Evolutionary conservation across 495 filamentous ascomycete species (phyloP), one percentile per base, ranked within the genome.

Genomic region (Aspergillus nanangensis): DNA sequence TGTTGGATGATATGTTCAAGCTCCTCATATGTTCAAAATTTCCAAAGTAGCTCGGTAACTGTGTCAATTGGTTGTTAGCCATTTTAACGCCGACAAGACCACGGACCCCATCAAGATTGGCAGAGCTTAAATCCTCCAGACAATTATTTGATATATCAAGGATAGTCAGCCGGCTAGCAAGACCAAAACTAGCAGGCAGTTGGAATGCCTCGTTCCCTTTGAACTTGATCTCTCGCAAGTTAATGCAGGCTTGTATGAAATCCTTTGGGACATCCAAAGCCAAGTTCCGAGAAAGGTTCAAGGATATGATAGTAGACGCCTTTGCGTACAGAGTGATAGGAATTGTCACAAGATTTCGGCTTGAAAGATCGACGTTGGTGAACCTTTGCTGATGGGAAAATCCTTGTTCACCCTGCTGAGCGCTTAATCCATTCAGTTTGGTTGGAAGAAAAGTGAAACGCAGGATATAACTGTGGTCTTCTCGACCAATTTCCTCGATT

Each of bases 401-500:
- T 4, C 84, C 89, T 9, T 90, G 81, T 38, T 97, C 91, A 47
- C 84, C 76, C 47, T 85, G 80, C 11, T 83, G 66, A 66, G 71
- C 86, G 47, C 75, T 79, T 39, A 72, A 72, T n/a, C 88, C 87
- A 62, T 81, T 88, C 55, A 95, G 81, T 48, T 88, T 86, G 9
- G 85, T 86, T 8, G 92, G 89, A 39, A 96, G 72, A 61, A 97
- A 99, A 19, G 90, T 87, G 67, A 97, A 97, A 7, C 93, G 88
- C 56, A 91, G 91, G 5, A 99, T 75, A 53, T 97, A 97, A 56
- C 90, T 92, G 63, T 96, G 94, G 64, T 99, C 93, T 62, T 99
- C 93, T 35, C 93, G 81, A n/a, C 93, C 93, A 41, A 99, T 82
- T 47, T 96, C 93, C 57, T 96, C 92, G 33, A 97, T 81, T 31